Conservation (phyloP, 169 alveolate genomes). For the Sarcocystis neurona region DNA sequence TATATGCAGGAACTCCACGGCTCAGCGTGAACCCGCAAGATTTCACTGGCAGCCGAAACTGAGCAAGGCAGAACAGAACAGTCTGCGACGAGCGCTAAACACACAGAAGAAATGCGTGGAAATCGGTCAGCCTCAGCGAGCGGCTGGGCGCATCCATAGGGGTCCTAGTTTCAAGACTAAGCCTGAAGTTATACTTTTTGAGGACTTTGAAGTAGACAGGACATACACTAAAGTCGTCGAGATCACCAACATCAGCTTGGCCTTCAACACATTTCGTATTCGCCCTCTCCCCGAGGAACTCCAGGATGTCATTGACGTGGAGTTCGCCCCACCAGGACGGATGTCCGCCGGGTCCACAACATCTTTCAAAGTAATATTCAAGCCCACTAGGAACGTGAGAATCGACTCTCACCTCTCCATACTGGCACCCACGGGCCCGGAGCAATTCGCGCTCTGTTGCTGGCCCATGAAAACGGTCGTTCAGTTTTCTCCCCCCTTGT, state of each 20-base stretch:
- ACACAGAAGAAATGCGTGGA: conserved; percentile 32
- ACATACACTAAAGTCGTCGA: conserved; percentile 40
- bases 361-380: conserved; percentile 23
- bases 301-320: conserved; percentile 57
- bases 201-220: conserved; percentile 40
- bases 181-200: conserved; percentile 42
- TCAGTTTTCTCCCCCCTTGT: conserved; percentile 40
- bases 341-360: conserved; percentile 61
- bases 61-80: conserved; percentile 52
- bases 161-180: conserved; percentile 53
- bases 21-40: not conserved
- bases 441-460: conserved; percentile 41
- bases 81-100: conserved; percentile 46
- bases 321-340: conserved; percentile 58
- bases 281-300: conserved; percentile 62
- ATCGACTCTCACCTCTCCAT: conserved; percentile 24
- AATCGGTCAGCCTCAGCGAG: conserved; percentile 52
- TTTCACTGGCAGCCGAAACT: conserved; percentile 45
- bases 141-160: conserved; percentile 51
- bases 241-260: conserved; percentile 60
- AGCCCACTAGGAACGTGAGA: conserved; percentile 48
- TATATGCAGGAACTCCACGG: not conserved
- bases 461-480: conserved; percentile 48
- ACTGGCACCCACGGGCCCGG: conserved; percentile 63
- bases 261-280: conserved; percentile 61